Conservation (phyloP, 257 asterid species). For the Penstemon newberryi region DNA sequence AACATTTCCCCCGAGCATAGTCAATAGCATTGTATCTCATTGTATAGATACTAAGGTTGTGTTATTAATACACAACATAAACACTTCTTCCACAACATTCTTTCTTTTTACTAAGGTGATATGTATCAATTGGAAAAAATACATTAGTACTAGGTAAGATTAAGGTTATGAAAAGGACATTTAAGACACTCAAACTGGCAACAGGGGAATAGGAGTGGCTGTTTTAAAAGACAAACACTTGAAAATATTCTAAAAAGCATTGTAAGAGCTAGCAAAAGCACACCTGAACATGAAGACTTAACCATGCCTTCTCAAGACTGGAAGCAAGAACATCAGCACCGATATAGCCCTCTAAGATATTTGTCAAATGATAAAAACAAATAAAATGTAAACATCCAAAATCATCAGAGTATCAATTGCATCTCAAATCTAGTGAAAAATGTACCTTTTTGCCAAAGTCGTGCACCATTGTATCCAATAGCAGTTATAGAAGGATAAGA, state of each 20-base stretch:
- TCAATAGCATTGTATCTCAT: too few species aligned
- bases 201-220: not conserved
- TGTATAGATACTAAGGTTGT: too few species aligned
- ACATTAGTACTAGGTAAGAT: not conserved
- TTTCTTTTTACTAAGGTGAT: not conserved
- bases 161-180: slow-evolving; percentile 12
- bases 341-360: slow-evolving; percentile 62
- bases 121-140: slow-evolving; percentile 1
- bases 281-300: slow-evolving; percentile 93
- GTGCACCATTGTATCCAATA: slow-evolving; percentile 79
- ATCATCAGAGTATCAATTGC: slow-evolving; percentile 18
- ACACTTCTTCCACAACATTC: too few species aligned
- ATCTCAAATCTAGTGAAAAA: slow-evolving; percentile 18
- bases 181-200: slow-evolving; percentile 23
- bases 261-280: slow-evolving; percentile 25
- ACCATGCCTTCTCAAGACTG: slow-evolving; percentile 86
- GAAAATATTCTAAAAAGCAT: slow-evolving; percentile 20
- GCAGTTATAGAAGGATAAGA: slow-evolving; percentile 81
- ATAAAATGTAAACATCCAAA: slow-evolving; percentile 13
- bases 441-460: slow-evolving; percentile 78
- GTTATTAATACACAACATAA: too few species aligned
- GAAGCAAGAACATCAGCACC: slow-evolving; percentile 71
- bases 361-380: slow-evolving; percentile 30
- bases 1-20: too few species aligned
- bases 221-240: slow-evolving; percentile 11